Evolutionary conservation across 768 basidiomycete species (phyloP).

Genomic region (Termitomyces sp.): DNA sequence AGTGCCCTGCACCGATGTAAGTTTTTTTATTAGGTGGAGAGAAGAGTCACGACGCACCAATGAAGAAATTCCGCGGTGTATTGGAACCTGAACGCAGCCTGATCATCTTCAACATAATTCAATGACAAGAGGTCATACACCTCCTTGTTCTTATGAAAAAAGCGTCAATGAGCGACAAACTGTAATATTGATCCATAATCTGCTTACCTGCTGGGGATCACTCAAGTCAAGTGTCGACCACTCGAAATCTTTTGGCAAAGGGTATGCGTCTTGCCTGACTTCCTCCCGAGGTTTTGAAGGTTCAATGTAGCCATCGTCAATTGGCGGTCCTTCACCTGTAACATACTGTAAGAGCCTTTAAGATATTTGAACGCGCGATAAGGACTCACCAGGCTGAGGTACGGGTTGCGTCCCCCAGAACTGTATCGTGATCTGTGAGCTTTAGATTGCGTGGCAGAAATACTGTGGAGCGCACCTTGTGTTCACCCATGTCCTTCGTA

Average conservation of each 20-base stretch:
- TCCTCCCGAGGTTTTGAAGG: conserved; percentile 70
- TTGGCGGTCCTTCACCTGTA: conserved; percentile 58
- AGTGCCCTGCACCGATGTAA: conserved; percentile 63
- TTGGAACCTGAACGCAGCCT: conserved; percentile 94
- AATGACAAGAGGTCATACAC: conserved; percentile 87
- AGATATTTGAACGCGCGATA: not conserved
- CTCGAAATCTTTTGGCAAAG: conserved; percentile 88
- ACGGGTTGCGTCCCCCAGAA: conserved; percentile 99
- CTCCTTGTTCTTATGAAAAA: conserved; percentile 71
- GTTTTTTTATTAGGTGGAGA: not conserved
- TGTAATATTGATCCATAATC: not conserved
- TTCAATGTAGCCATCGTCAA: conserved; percentile 88
- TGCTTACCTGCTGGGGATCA: conserved; percentile 64
- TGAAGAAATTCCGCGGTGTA: conserved; percentile 92
- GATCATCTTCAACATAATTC: conserved; percentile 96
- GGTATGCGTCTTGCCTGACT: conserved; percentile 85
- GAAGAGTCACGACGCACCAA: conserved; percentile 54
- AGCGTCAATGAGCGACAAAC: conserved; percentile 2
- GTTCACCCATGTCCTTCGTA: conserved; percentile 79
- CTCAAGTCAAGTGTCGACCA: conserved; percentile 84
- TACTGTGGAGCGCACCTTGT: conserved; percentile 58
- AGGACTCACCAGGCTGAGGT: conserved; percentile 66
- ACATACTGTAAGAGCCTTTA: not conserved
- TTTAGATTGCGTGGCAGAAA: conserved; percentile 1
- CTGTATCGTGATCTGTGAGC: conserved; percentile 33